These are phyloP conservation scores for Naganishia kalamii DNA, from an alignment of 768 basidiomycete species.

Conservation along the genomic window DNA sequence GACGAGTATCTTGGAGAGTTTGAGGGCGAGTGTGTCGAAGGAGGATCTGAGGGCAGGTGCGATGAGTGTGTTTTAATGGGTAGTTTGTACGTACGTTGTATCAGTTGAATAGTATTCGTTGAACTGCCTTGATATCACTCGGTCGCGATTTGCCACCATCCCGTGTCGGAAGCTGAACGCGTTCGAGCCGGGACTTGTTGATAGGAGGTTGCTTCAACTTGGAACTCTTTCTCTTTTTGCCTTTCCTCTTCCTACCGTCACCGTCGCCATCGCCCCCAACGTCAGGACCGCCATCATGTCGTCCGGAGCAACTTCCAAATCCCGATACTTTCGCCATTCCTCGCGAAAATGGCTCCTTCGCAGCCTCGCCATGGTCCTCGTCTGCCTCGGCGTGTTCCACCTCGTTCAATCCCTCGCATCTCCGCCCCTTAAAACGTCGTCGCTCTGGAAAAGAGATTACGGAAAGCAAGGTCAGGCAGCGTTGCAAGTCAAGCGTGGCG, in stretches of 20 bases:
- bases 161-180: too few relatives aligned
- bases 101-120: too few relatives aligned
- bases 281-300: neutral
- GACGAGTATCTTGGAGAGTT: conserved; percentile 10
- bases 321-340: neutral
- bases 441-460: neutral
- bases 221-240: neutral
- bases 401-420: neutral
- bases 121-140: too few relatives aligned
- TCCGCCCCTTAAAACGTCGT: neutral
- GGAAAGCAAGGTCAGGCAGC: too few relatives aligned
- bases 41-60: neutral
- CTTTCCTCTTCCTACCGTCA: neutral
- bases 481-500: too few relatives aligned
- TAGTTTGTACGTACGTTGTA: too few relatives aligned
- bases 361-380: too few relatives aligned
- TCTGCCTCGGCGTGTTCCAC: too few relatives aligned
- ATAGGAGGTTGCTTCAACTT: too few relatives aligned
- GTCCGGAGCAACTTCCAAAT: neutral
- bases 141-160: too few relatives aligned
- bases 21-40: neutral
- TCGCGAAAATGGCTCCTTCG: neutral
- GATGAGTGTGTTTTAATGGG: conserved; percentile 1
- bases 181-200: too few relatives aligned
- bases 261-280: neutral